A percentile compares a stretch with the other conserved stretches of the same genome.
phyloP scores from a whole-genome alignment of 805 yeast species.

The Ogataea neopini region DNA sequence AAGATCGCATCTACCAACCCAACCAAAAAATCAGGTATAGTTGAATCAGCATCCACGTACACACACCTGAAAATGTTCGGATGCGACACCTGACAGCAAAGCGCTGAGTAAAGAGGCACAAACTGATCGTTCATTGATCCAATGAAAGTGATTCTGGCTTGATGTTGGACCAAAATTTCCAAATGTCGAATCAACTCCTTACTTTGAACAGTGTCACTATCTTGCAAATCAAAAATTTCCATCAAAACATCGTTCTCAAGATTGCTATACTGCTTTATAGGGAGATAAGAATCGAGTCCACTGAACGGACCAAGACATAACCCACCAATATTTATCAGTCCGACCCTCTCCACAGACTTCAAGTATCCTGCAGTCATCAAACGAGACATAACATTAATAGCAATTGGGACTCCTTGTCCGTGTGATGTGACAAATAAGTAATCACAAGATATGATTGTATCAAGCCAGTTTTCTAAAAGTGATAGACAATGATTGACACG shows the following conservation, averaged over 20 bases:
- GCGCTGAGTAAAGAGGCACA: conserved; percentile 88
- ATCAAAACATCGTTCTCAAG: conserved; percentile 82
- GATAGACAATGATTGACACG: conserved; percentile 74
- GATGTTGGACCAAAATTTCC: conserved; percentile 61
- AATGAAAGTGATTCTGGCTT: conserved; percentile 76
- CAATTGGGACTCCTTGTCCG: conserved; percentile 92
- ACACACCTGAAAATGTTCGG: conserved; percentile 87
- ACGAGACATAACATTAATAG: conserved; percentile 63
- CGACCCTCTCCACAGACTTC: conserved; percentile 55
- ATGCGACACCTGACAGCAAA: conserved; percentile 75
- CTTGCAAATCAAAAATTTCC: conserved; percentile 88
- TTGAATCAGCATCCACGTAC: conserved; percentile 55
- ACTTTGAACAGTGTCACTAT: conserved; percentile 69
- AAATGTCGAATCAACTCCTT: conserved; percentile 66
- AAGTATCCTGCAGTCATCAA: conserved; percentile 54
- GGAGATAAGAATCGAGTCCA: conserved; percentile 79
- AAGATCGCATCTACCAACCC: conserved; percentile 31
- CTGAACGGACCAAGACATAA: conserved; percentile 87
- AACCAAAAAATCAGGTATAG: conserved; percentile 44
- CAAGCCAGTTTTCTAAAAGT: conserved; percentile 67
- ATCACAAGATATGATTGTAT: conserved; percentile 62
- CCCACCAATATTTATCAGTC: conserved; percentile 90
- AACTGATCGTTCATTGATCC: conserved; percentile 90
- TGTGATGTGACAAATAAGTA: conserved; percentile 84
- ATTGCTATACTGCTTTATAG: conserved; percentile 80